These are phyloP conservation scores for Ophidiomyces ophidiicola DNA, from an alignment of 2,329 filamentous ascomycete genomes.

Conservation along the genomic window DNA sequence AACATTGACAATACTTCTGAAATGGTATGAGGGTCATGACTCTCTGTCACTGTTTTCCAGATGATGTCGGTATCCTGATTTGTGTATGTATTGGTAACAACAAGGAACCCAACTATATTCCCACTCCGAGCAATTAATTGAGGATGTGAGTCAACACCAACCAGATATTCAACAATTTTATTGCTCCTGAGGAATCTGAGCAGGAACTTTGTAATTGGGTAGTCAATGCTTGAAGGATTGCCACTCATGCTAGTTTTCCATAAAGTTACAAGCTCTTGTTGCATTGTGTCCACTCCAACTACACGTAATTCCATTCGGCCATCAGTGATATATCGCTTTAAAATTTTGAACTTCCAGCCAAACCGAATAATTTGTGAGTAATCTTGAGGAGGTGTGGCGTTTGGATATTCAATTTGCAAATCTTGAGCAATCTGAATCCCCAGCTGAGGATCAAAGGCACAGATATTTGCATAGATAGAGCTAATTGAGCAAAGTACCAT, in stretches of 20 bases:
- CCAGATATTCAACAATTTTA: slow-evolving; percentile 70
- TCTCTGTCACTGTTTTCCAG: slow-evolving; percentile 71
- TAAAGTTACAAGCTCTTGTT: slow-evolving; percentile 53
- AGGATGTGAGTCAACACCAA: slow-evolving; percentile 82
- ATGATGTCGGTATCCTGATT: slow-evolving; percentile 62
- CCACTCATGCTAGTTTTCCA: slow-evolving; percentile 48
- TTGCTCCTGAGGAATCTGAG: slow-evolving; percentile 57
- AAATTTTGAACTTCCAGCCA: slow-evolving; percentile 56
- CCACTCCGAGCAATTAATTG: slow-evolving; percentile 70
- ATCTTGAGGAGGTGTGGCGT: slow-evolving; percentile 20
- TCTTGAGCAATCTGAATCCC: slow-evolving; percentile 26
- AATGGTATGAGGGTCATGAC: slow-evolving; percentile 72
- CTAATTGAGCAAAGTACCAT: slow-evolving; percentile 26
- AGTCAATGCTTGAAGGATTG: slow-evolving; percentile 30
- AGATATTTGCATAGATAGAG: slow-evolving; percentile 23
- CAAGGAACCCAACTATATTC: slow-evolving; percentile 78
- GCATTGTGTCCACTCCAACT: slow-evolving; percentile 62
- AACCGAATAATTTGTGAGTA: slow-evolving; percentile 30
- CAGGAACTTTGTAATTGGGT: slow-evolving; percentile 53
- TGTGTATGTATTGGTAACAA: slow-evolving; percentile 64
- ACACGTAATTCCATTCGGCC: slow-evolving; percentile 86
- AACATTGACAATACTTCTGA: slow-evolving; percentile 66
- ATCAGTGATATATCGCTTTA: slow-evolving; percentile 63
- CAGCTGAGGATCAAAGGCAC: slow-evolving; percentile 22
- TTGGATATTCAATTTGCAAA: slow-evolving; percentile 26